Base-by-base conservation (phyloP, 1,139 yeast genomes). In the Spencermartinsiella ligniputridi region DNA sequence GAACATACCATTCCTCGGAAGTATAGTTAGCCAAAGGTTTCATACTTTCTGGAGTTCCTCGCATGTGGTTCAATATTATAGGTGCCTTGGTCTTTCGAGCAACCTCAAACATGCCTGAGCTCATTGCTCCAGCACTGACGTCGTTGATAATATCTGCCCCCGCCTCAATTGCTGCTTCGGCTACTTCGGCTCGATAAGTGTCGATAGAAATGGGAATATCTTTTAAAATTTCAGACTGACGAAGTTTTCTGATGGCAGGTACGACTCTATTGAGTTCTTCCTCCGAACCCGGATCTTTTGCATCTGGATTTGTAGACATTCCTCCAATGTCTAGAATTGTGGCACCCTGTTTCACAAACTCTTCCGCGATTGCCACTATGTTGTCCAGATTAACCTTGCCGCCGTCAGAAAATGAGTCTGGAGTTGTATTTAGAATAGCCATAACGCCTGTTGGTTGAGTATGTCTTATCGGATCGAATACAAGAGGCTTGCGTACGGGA, bases 111-210 rank as follows among this genome's bases (percentile, higher is more conserved):
- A 92, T 85, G 1, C 63, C 52, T 0, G 71, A 69, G 58, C 90
- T 97, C 52, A 75, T 74, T 12, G 70, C 63, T 0, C 97, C 98
- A 62, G 89, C 92, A 33, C 92, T 82, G 12, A 92, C 81, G 60
- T 92, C 99, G 64, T 92, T 92, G 60, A 92, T 80, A 35, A 94
- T 85, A 62, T 89, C 92, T 0, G 95, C 96, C 2, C 98, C 98
- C 0, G 79, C 81, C 17, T 62, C 58, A 27, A 92, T 69, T 1
- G 90, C 77, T 37, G 72, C 75, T 42, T 71, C 72, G 0, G 97
- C 97, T 5, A 94, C 96, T 1, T 59, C 56, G 0, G 90, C 67
- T 37, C 96, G 73, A 60, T 81, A 92, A 0, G 98, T 90, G 60
- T 92, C 99, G 18, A 92, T 70, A 3, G 96, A 87, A 20, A 92